A percentile compares a stretch with the other conserved stretches of the same genome.
These are phyloP conservation scores for Bretziella fagacearum DNA, from an alignment of 2,329 filamentous ascomycete species.

Conservation along the genomic window DNA sequence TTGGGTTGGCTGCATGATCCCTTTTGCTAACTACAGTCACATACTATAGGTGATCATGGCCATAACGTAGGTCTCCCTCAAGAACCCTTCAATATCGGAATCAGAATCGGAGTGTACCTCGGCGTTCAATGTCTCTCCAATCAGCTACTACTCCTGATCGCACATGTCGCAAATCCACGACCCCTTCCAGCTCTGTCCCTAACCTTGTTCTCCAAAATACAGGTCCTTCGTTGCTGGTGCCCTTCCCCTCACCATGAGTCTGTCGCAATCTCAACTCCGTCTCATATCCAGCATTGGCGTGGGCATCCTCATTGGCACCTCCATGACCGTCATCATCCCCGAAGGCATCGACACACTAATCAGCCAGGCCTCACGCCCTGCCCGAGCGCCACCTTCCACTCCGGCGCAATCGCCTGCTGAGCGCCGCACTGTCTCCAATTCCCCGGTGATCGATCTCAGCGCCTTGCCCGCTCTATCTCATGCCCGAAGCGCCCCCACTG, in stretches of 20 bases:
- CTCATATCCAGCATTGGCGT: conserved; percentile 85
- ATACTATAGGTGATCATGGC: conserved; percentile 40
- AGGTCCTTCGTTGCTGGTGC: conserved; percentile 91
- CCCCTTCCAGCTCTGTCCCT: conserved; percentile 14
- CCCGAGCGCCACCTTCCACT: conserved; percentile 20
- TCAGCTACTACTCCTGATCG: not conserved
- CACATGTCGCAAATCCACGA: not conserved
- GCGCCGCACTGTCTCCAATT: not conserved
- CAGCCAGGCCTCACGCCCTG: conserved; percentile 21
- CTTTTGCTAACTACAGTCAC: conserved; percentile 7
- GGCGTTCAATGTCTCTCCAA: conserved; percentile 8
- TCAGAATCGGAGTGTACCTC: no score
- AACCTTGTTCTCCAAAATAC: conserved; percentile 16
- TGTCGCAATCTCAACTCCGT: conserved; percentile 74
- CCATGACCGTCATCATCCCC: conserved; percentile 91
- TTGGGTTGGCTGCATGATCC: not conserved
- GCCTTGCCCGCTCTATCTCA: not conserved
- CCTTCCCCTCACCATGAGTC: conserved; percentile 71
- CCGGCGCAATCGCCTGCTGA: not conserved
- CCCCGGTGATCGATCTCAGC: not conserved
- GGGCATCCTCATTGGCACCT: conserved; percentile 85
- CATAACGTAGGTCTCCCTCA: conserved; percentile 32
- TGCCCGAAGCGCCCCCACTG: not conserved
- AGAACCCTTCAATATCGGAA: no score
- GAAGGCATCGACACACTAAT: conserved; percentile 80